A percentile compares a stretch with the other conserved stretches of the same genome.
Evolutionary conservation across 2,329 filamentous ascomycete species (phyloP).

Genomic region (Sarocladiaceae sp.): DNA sequence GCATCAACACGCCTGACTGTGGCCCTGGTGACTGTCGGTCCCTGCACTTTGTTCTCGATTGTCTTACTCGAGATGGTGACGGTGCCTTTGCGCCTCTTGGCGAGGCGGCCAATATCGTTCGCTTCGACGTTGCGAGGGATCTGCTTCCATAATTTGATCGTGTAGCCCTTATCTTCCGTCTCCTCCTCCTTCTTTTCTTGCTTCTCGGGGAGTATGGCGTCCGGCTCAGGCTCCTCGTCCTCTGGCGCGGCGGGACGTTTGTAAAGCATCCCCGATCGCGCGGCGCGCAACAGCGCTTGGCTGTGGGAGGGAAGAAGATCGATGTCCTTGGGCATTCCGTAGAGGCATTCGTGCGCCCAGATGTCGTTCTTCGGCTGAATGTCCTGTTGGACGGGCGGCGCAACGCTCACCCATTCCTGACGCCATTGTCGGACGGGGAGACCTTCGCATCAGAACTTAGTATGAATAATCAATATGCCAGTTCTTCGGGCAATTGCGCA

Average conservation of each 20-base stretch:
- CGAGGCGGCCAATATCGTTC: conserved; percentile 46
- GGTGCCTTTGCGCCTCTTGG: conserved; percentile 55
- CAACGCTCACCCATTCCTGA: conserved; percentile 61
- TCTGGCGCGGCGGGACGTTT: conserved; percentile 61
- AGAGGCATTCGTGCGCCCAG: conserved; percentile 69
- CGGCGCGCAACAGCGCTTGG: conserved; percentile 74
- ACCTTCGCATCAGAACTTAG: conserved; percentile 42
- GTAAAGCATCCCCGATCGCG: conserved; percentile 68
- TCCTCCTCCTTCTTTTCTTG: conserved; percentile 60
- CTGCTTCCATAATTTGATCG: conserved; percentile 56
- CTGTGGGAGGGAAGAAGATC: conserved; percentile 71
- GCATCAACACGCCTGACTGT: conserved; percentile 75
- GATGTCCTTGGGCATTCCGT: conserved; percentile 79
- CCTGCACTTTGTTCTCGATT: conserved; percentile 34
- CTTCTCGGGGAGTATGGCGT: conserved; percentile 41
- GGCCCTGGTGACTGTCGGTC: conserved; percentile 64
- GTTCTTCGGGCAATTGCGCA: conserved; percentile 18
- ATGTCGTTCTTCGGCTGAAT: conserved; percentile 56
- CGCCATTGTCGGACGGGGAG: conserved; percentile 90
- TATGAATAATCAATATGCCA: no score
- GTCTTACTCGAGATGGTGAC: conserved; percentile 51
- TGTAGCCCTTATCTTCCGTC: conserved; percentile 44
- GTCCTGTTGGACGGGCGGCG: conserved; percentile 59
- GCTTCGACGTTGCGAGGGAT: conserved; percentile 52
- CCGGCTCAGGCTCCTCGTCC: conserved; percentile 51